Evolutionary conservation across 148 eudicot species (phyloP), one percentile per base, ranked within the genome.

Genomic region (Heliosperma pusillum): DNA sequence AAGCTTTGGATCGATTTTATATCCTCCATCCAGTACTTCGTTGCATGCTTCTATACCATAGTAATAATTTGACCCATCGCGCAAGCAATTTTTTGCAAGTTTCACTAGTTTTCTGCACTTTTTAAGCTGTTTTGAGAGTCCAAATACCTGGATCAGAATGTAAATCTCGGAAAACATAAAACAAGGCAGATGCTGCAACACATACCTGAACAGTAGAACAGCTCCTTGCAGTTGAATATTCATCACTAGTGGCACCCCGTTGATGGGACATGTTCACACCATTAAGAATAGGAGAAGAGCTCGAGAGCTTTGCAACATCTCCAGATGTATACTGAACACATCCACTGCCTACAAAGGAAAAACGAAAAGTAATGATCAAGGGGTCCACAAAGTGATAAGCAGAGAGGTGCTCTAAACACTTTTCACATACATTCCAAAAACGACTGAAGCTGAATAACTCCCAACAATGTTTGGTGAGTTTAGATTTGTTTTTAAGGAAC

Each of bases 11-110:
- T 85, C 96, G 79, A 89, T 82, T 72, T 80, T 82, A 85, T 47
- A 78, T 53, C 89, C 87, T 59, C 93, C 93, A 77, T 90, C 91
- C 78, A 95, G 81, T 69, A 90, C 97, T 69, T 95, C 99, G 77
- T 88, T 89, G 86, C 99, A 95, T 76, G 91, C 94, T 81, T 95
- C 97, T 79, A 92, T 87, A 62, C 94, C 97, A 85, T 83, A 64
- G 71, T 84, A 83, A 85, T 76, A 88, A 69, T 92, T 81, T 26
- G 77, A 33, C 77, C 77, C 88, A 70, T 85, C 97, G 44, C 80
- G 78, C 76, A 94, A 86, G 55, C 89, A 85, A 69, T 87, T 90
- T 79, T 85, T 91, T 42, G 94, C 97, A 63, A 83, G 52, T 82
- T 88, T 88, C 69, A 90, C 72, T 76, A 95, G 84, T 78, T 88